Percentiles rank a stretch among this genome's conserved stretches.
These are phyloP conservation scores for Pleurotus cornucopiae DNA, from an alignment of 768 basidiomycete genomes.

Conservation along the genomic window DNA sequence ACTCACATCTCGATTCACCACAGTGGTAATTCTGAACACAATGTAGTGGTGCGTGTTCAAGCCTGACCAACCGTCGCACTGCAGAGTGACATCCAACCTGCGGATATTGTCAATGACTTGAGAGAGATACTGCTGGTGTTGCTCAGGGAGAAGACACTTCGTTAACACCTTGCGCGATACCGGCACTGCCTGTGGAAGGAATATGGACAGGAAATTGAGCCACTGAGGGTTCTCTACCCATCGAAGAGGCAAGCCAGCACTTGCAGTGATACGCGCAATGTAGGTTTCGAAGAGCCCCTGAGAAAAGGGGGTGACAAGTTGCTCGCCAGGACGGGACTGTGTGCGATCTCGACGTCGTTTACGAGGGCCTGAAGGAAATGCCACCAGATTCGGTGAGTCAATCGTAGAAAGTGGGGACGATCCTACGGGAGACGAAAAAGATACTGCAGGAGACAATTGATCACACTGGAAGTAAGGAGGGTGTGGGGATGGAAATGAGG, in stretches of 20 bases:
- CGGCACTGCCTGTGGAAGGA: slow-evolving; percentile 8
- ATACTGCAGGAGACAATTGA: too few species aligned
- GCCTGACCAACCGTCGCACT: slow-evolving; percentile 34
- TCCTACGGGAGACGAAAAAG: too few species aligned
- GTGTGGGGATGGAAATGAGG: too few species aligned
- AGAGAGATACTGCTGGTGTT: neutral
- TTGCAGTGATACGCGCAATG: slow-evolving; percentile 11
- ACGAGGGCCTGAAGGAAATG: too few species aligned
- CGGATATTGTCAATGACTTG: neutral
- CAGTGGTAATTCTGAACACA: slow-evolving; percentile 26
- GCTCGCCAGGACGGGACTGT: too few species aligned
- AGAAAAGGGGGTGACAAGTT: too few species aligned
- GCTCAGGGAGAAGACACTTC: slow-evolving; percentile 10
- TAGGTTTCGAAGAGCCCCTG: slow-evolving; percentile 1
- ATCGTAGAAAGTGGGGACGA: too few species aligned
- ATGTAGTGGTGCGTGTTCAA: slow-evolving; percentile 24
- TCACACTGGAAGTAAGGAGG: too few species aligned
- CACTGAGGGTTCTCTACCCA: slow-evolving; percentile 20
- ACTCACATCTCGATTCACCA: slow-evolving; percentile 14
- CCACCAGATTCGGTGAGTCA: too few species aligned
- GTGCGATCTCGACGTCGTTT: too few species aligned
- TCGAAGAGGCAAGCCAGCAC: slow-evolving; percentile 14
- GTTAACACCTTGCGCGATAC: slow-evolving; percentile 11
- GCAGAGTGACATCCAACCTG: slow-evolving; percentile 22
- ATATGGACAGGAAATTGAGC: slow-evolving; percentile 13